A percentile compares a stretch with the other conserved stretches of the same genome.
Conservation (phyloP, 2,329 filamentous ascomycete species). For the Aspergillus unguis region DNA sequence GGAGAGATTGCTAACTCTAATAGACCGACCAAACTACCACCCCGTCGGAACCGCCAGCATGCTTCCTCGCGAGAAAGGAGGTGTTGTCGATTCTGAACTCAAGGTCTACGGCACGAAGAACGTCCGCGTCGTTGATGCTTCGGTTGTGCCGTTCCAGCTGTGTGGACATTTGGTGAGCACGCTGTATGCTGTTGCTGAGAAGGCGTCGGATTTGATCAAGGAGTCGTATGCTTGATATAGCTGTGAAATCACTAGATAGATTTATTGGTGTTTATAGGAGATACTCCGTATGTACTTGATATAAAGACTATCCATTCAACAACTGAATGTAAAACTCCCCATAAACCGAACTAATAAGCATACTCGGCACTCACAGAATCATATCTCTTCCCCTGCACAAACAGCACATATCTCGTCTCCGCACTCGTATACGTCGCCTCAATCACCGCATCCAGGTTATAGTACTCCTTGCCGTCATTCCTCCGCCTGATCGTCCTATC, state of each 20-base stretch:
- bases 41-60: conserved; percentile 8
- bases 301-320: too few species aligned
- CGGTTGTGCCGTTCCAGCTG: conserved; percentile 15
- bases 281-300: too few species aligned
- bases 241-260: too few species aligned
- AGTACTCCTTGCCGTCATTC: conserved; percentile 4
- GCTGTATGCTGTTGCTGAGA: conserved; percentile 16
- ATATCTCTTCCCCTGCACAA: conserved; percentile 8
- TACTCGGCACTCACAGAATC: conserved; percentile 10
- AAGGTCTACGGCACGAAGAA: conserved; percentile 11
- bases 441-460: conserved; percentile 8
- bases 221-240: background rate
- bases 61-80: conserved; percentile 9
- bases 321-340: background rate
- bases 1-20: background rate
- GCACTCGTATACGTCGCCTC: conserved; percentile 7
- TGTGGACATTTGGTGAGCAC: conserved; percentile 15
- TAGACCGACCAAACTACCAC: conserved; percentile 9
- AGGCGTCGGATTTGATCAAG: conserved; percentile 13
- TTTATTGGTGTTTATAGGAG: too few species aligned
- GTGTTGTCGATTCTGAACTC: conserved; percentile 1
- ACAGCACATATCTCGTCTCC: conserved; percentile 9
- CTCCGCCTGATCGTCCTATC: background rate
- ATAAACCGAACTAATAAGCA: conserved; percentile 3
- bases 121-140: conserved; percentile 17